These are phyloP conservation scores for Aspergillus cejpii DNA, from an alignment of 2,329 filamentous ascomycete genomes.

Conservation along the genomic window DNA sequence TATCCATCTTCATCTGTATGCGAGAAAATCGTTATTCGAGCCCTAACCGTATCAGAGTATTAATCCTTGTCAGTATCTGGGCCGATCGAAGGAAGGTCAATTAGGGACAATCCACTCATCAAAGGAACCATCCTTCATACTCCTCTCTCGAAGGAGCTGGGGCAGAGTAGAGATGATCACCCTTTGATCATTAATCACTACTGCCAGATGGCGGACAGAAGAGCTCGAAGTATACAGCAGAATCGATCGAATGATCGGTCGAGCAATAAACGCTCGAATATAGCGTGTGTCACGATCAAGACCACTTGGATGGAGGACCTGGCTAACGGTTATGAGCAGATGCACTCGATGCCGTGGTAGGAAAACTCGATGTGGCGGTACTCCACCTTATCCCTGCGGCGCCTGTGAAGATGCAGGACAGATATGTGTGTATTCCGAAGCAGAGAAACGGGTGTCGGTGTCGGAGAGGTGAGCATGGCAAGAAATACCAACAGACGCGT, in stretches of 20 bases:
- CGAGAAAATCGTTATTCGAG: no score
- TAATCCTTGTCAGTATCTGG: background rate
- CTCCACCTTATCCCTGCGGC: constrained; percentile 31
- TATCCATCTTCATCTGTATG: no score
- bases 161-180: constrained; percentile 1
- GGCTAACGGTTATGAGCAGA: constrained; percentile 11
- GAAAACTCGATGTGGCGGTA: constrained; percentile 34
- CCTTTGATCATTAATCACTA: background rate
- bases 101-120: background rate
- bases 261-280: constrained; percentile 20
- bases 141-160: background rate
- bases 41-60: no score
- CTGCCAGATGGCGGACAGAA: constrained; percentile 11
- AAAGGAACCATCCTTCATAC: background rate
- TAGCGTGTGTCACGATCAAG: constrained; percentile 20
- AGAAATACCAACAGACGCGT: background rate
- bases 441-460: constrained; percentile 32
- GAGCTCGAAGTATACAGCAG: constrained; percentile 5
- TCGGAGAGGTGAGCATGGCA: constrained; percentile 28
- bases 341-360: constrained; percentile 35
- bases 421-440: constrained; percentile 33
- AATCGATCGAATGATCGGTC: constrained; percentile 18
- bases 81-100: background rate
- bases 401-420: constrained; percentile 30
- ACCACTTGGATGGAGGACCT: background rate